A percentile compares a stretch with the other conserved stretches of the same genome.
These are phyloP conservation scores for Chalciporus pseudorubinellus DNA, from an alignment of 768 basidiomycete species.

Conservation along the genomic window DNA sequence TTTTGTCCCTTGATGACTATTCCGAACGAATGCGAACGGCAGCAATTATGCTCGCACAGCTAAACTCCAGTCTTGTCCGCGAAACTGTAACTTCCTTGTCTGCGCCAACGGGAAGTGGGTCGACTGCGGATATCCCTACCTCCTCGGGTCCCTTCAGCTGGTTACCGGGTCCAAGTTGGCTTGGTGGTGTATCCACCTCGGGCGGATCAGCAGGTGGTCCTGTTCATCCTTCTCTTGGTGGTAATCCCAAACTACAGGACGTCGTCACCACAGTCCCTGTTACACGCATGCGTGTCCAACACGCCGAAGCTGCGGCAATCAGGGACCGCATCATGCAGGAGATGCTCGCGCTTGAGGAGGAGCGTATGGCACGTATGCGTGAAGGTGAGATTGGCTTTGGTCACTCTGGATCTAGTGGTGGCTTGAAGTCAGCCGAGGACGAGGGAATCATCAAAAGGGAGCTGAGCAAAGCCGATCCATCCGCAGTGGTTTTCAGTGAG, in stretches of 20 bases:
- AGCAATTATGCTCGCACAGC: constrained; percentile 96
- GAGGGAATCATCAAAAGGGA: constrained; percentile 92
- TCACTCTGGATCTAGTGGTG: constrained; percentile 41
- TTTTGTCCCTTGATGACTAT: constrained; percentile 90
- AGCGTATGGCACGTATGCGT: constrained; percentile 92
- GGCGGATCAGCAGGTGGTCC: constrained; percentile 25
- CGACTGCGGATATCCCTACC: constrained; percentile 11
- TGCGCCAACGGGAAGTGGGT: constrained; percentile 10
- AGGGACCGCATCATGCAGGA: constrained; percentile 97
- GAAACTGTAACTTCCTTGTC: constrained; percentile 41
- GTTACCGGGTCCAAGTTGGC: constrained; percentile 58
- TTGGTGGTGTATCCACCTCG: constrained; percentile 25
- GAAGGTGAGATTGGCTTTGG: constrained; percentile 64
- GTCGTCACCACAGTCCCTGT: constrained; percentile 31
- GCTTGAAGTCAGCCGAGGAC: constrained; percentile 76
- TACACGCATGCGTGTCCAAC: constrained; percentile 70
- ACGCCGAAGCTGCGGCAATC: constrained; percentile 84
- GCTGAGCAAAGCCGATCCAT: constrained; percentile 92
- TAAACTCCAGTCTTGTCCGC: constrained; percentile 75
- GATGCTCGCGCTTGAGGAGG: constrained; percentile 96
- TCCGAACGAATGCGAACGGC: constrained; percentile 98
- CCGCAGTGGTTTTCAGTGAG: constrained; percentile 93
- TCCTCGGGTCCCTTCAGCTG: constrained; percentile 41
- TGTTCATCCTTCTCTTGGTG: constrained; percentile 32
- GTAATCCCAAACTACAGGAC: constrained; percentile 21